Evolutionary conservation across 2,329 filamentous ascomycete species (phyloP), one percentile per base, ranked within the genome.

Genomic region (Coleophoma cylindrospora): DNA sequence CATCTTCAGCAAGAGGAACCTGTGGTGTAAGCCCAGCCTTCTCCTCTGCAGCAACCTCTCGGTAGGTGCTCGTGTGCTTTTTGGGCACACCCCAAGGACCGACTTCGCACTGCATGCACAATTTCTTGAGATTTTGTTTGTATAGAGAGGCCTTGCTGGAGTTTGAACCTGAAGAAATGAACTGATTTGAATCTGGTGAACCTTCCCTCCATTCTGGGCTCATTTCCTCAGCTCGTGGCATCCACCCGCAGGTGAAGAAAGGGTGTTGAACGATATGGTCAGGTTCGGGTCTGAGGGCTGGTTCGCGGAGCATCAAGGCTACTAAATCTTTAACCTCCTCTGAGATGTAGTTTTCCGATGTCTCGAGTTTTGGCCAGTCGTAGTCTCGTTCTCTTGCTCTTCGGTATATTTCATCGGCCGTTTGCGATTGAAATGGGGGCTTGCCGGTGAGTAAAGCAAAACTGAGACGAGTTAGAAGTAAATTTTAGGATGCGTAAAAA

Each of bases 361-460:
- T 80, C 49, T 84, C 81, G 22, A 81, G 68, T 51, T 80, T 78
- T 13, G 88, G 88, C 88, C 88, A 92, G 62, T 87, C 84, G 65
- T 91, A 92, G 62, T 91, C 87, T 58, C 86, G 77, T 50, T 85
- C 80, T 60, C 76, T 72, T 49, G 82, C 86, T 68, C 78, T 82
- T 68, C 75, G 81, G 70, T 94, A 94, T 53, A 94, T 94, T 64
- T 92, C 88, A 64, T 94, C 88, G 15, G 88, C 88, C 38, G 88
- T 92, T 12, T 86, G 84, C 12, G 94, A 95, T 70, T 99, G 94
- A 68, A 99, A 99, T 0, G 94, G 94, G 1, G 94, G 92, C 62
- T 92, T 95, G 17, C 94, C 95, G 8, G 94, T 94, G 43, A 97
- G 86, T 82, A 99, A 92, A 45, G 94, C 95, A 70, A 95, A 97